These are phyloP conservation scores for Rosa chinensis DNA, from an alignment of 306 rosid species.

Conservation along the genomic window DNA sequence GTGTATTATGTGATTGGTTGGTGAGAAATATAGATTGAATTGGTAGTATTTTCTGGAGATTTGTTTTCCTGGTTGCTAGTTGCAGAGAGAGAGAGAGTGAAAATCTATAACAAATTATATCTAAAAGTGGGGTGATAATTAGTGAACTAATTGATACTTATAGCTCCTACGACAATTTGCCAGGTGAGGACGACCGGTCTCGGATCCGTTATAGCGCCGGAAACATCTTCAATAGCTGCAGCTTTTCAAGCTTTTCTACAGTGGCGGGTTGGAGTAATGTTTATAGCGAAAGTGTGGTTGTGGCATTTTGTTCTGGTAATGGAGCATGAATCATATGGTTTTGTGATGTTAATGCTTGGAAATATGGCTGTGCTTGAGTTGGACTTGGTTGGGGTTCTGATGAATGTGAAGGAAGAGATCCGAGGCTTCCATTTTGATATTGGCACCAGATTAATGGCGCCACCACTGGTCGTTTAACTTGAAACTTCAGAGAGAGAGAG, in stretches of 20 bases:
- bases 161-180: conserved; percentile 45
- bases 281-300: background rate
- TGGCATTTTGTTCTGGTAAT: background rate
- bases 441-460: background rate
- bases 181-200: conserved; percentile 33
- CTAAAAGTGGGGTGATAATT: background rate
- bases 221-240: conserved; percentile 25
- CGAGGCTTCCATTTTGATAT: conserved; percentile 40
- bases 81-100: too few species aligned
- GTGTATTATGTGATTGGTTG: too few species aligned
- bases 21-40: too few species aligned
- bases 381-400: background rate
- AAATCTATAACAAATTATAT: background rate
- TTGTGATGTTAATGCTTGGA: background rate
- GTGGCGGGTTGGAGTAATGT: conserved; percentile 7
- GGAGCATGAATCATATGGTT: background rate
- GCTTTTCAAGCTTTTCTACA: conserved; percentile 9
- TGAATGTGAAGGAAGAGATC: conserved; percentile 19
- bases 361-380: conserved; percentile 13
- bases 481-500: too few species aligned
- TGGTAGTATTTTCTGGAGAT: too few species aligned
- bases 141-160: conserved; percentile 25
- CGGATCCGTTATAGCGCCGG: conserved; percentile 19
- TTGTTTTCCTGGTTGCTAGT: too few species aligned
- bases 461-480: background rate